Evolutionary conservation across 208 protist genomes (phyloP).

Genomic region (Leishmania amazonensis): DNA sequence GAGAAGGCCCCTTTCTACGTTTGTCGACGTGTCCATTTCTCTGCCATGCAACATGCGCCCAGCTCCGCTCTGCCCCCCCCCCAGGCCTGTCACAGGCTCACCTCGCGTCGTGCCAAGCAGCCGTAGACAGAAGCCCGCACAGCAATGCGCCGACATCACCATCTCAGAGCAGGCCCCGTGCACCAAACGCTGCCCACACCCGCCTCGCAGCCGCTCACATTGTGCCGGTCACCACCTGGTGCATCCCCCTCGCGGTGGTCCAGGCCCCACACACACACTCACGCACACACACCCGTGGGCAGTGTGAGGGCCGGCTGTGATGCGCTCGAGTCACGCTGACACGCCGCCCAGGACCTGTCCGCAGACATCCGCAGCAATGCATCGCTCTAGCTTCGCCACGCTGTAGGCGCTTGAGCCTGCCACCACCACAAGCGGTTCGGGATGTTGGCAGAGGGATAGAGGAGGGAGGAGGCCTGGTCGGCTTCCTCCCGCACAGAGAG

Average conservation of each 20-base stretch:
- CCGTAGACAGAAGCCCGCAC: neutral
- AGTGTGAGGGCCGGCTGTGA: too few species aligned
- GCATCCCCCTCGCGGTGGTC: too few species aligned
- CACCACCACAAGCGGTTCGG: neutral
- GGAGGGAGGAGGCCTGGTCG: neutral
- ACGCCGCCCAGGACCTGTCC: neutral
- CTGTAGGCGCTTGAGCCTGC: neutral
- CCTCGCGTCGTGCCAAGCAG: neutral
- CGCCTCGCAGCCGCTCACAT: too few species aligned
- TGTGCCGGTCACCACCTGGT: too few species aligned
- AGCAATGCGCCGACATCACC: too few species aligned
- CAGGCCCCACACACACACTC: too few species aligned
- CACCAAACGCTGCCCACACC: too few species aligned
- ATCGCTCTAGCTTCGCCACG: neutral
- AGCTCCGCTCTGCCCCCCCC: neutral
- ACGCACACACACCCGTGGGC: too few species aligned
- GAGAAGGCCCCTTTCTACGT: neutral
- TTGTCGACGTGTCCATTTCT: neutral
- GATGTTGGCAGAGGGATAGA: too few species aligned
- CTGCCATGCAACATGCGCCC: neutral
- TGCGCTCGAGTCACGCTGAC: too few species aligned
- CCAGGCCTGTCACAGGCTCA: neutral
- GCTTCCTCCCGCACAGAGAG: neutral
- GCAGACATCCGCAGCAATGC: neutral
- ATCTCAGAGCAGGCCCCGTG: too few species aligned